Evolutionary conservation across 148 eudicot genomes (phyloP).

Genomic region (Rhododendron molle): DNA sequence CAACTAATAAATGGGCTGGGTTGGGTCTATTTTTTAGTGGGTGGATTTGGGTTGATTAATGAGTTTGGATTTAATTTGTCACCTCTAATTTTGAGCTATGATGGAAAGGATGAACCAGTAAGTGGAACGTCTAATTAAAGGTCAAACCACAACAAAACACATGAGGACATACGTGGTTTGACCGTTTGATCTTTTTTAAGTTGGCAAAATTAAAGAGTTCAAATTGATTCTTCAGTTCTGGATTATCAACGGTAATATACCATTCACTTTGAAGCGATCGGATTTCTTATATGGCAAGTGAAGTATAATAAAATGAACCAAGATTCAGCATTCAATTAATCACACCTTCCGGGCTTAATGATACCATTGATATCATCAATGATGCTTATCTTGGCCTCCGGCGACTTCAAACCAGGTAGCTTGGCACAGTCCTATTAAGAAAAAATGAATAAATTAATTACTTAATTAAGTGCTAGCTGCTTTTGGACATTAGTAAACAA

Average conservation of each 20-base stretch:
- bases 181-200: background rate
- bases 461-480: background rate
- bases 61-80: too few relatives aligned
- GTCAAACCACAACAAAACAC: background rate
- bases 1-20: too few relatives aligned
- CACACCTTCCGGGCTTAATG: slow-evolving; percentile 73
- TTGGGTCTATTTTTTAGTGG: too few relatives aligned
- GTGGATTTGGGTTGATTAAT: too few relatives aligned
- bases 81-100: background rate
- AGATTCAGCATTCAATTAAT: background rate
- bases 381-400: slow-evolving; percentile 31
- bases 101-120: background rate
- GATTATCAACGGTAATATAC: background rate
- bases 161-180: background rate
- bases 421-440: slow-evolving; percentile 31
- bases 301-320: background rate
- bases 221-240: background rate
- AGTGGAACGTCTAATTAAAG: background rate
- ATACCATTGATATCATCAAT: slow-evolving; percentile 55
- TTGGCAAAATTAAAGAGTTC: background rate
- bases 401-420: background rate
- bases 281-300: background rate
- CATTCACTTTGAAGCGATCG: background rate
- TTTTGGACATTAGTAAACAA: background rate
- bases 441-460: slow-evolving; percentile 1